Conservation (phyloP, 164 flowering plant species). For the Vitis rotundifolia region DNA sequence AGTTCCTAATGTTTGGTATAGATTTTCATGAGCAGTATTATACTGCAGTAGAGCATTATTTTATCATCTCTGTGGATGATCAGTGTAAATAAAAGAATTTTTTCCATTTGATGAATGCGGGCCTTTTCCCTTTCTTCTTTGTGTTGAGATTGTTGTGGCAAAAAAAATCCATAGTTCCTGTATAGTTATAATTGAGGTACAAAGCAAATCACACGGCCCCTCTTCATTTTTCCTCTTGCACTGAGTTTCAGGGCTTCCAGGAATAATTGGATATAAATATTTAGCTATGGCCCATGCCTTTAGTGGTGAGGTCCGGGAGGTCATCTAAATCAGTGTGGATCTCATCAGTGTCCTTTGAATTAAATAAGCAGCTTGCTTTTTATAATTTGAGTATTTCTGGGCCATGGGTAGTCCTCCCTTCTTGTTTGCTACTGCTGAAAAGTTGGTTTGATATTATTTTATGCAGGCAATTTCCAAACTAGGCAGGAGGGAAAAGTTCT, state of each 20-base stretch:
- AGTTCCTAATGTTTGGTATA: slow-evolving; percentile 18
- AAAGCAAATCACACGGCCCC: slow-evolving; percentile 8
- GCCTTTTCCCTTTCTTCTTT: not conserved
- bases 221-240: not conserved
- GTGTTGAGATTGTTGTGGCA: slow-evolving; percentile 2
- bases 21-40: not conserved
- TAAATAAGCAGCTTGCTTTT: not conserved
- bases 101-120: not conserved
- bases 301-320: not conserved
- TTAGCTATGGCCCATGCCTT: slow-evolving; percentile 1
- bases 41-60: slow-evolving; percentile 10
- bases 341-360: not conserved
- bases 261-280: not conserved
- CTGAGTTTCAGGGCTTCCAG: slow-evolving; percentile 7
- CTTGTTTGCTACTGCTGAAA: too few species aligned
- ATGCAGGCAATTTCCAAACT: too few species aligned
- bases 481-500: too few species aligned
- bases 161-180: not conserved
- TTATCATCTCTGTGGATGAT: slow-evolving; percentile 19
- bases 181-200: slow-evolving; percentile 1
- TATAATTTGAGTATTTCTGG: too few species aligned
- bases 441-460: too few species aligned
- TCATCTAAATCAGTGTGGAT: not conserved
- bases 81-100: slow-evolving; percentile 9
- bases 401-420: too few species aligned